These are phyloP conservation scores for Blyttiomyces sp. DNA, from an alignment of 371 early-diverging fungal species.

Conservation along the genomic window DNA sequence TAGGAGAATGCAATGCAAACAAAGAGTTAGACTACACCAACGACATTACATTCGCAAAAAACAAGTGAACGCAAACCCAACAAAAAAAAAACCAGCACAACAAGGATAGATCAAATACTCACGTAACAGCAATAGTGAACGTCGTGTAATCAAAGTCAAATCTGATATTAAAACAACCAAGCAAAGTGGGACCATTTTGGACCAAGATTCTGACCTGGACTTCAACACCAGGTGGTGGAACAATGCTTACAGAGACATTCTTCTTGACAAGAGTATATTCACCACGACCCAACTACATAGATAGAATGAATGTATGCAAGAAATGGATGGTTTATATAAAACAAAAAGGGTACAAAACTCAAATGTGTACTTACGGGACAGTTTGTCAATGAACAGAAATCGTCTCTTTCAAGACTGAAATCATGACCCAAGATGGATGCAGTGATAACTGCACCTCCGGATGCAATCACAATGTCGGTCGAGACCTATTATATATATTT, in stretches of 20 bases:
- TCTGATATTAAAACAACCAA: conserved; percentile 8
- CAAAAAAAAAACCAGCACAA: not conserved
- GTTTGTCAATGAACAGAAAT: not conserved
- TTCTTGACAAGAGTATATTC: not conserved
- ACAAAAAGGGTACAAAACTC: not conserved
- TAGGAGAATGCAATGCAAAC: not conserved
- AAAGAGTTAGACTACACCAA: no score
- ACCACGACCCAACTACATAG: not conserved
- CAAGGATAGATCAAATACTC: not conserved
- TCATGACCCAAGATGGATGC: not conserved
- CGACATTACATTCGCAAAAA: no score
- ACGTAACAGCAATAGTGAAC: not conserved
- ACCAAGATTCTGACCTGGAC: not conserved
- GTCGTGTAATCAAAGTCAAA: conserved; percentile 4
- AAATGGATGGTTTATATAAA: not conserved
- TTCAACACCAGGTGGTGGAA: conserved; percentile 4
- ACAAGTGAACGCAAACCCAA: no score
- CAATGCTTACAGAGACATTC: not conserved
- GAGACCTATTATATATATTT: not conserved
- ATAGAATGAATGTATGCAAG: not conserved
- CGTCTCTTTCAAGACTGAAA: not conserved
- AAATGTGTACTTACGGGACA: not conserved
- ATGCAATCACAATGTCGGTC: not conserved
- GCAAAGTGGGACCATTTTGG: not conserved
- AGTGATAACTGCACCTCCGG: not conserved